Evolutionary conservation across 495 filamentous ascomycete species (phyloP), one percentile per base, ranked within the genome.

Genomic region (Cenococcum geophilum): DNA sequence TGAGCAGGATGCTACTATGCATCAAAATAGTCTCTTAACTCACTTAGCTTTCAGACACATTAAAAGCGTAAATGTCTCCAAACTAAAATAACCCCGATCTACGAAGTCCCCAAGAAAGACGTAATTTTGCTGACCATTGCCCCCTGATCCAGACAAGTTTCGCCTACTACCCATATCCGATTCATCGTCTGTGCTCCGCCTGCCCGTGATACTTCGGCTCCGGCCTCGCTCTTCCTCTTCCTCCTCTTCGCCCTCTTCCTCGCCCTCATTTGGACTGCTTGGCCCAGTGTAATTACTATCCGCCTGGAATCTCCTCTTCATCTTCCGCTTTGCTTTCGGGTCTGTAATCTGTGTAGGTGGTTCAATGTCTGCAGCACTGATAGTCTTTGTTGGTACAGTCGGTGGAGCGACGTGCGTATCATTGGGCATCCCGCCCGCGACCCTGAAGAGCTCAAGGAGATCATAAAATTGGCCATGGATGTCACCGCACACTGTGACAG

Each of bases 391-490:
- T 22, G 55, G 37, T 11, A 53, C 47, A 8, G 59, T 50, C 18
- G 59, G 66, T 50, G 60, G 55, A 66, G 88, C 81, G 1, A 81
- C 80, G 40, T 82, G 79, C 12, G 82, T 81, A 64, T 92, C 86
- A 63, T 89, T 86, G 14, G 93, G 93, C 85, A 97, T 93, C 59
- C 93, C 93, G 54, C 93, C 93, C 21, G 91, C 91, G 5, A 98
- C 92, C 45, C 89, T 87, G 77, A 98, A 98, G 32, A 98, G 84
- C 75, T 98, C 93, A 53, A 97, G 83, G 6, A 98, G 81, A 74
- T 98, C 93, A 80, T 97, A 98, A 76, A 97, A 98, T 77, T 98
- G 93, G 69, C 93, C 93, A 75, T 98, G 93, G 67, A 98, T 96
- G 72, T 98, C 93, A 69, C 93, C 93, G 70, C 93, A 98, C 65